A percentile compares a stretch with the other conserved stretches of the same genome.
Conservation (phyloP, 768 basidiomycete species). For the Clathrus columnatus region DNA sequence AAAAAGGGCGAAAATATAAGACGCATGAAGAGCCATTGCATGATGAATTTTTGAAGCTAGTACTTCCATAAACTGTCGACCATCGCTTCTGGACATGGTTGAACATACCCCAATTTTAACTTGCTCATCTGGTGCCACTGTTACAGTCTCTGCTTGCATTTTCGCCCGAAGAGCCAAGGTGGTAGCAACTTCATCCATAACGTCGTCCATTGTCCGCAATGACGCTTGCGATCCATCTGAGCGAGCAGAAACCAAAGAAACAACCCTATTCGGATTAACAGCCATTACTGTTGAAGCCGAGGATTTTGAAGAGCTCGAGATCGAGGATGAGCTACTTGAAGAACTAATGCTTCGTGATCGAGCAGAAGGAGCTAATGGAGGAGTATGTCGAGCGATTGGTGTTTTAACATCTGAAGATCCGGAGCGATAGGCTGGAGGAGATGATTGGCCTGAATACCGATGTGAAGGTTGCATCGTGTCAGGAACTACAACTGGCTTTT, state of each 20-base stretch:
- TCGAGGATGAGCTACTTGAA: background rate
- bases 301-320: background rate
- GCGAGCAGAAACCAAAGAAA: background rate
- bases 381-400: background rate
- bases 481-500: background rate
- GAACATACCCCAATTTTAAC: slow-evolving; percentile 51
- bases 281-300: too few relatives aligned
- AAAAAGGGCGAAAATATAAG: slow-evolving; percentile 10
- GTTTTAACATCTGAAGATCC: background rate
- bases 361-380: background rate
- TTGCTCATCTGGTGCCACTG: slow-evolving; percentile 29
- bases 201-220: slow-evolving; percentile 48
- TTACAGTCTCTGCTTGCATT: slow-evolving; percentile 35
- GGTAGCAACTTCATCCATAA: slow-evolving; percentile 51
- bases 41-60: slow-evolving; percentile 37
- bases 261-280: too few relatives aligned
- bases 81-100: slow-evolving; percentile 49
- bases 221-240: slow-evolving; percentile 10
- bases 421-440: background rate
- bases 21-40: slow-evolving; percentile 35
- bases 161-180: slow-evolving; percentile 48
- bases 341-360: background rate
- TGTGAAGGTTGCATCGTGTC: background rate
- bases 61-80: slow-evolving; percentile 45
- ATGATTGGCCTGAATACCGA: background rate